These are phyloP conservation scores for Eucalyptus camaldulensis DNA, from an alignment of 345 rosid species.

Conservation along the genomic window DNA sequence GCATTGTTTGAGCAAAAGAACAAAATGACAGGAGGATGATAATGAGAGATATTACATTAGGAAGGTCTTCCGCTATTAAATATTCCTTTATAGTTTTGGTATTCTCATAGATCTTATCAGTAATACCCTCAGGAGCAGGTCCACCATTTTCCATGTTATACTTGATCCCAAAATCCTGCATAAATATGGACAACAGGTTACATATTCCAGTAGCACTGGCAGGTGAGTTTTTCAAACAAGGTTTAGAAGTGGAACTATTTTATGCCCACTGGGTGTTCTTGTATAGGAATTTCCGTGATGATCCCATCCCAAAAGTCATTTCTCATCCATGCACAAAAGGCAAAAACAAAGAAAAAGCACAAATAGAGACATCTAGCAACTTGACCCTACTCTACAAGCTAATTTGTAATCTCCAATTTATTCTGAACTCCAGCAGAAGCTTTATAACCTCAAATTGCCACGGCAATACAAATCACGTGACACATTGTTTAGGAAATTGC, in stretches of 20 bases:
- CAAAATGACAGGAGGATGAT: neutral
- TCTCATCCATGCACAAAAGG: neutral
- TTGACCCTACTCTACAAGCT: neutral
- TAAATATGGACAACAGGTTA: neutral
- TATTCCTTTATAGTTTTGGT: slow-evolving; percentile 87
- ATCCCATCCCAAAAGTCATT: neutral
- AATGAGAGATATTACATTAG: slow-evolving; percentile 28
- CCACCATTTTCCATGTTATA: slow-evolving; percentile 99
- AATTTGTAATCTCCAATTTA: neutral
- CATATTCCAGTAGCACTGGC: neutral
- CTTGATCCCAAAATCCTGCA: slow-evolving; percentile 97
- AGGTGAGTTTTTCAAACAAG: neutral
- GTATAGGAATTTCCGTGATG: neutral
- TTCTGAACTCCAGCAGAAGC: neutral
- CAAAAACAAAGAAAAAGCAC: neutral
- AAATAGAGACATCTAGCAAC: neutral
- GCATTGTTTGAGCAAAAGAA: neutral
- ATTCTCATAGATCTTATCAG: slow-evolving; percentile 90
- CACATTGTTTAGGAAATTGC: neutral
- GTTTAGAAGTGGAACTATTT: neutral
- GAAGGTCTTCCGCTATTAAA: slow-evolving; percentile 60
- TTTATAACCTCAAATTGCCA: neutral
- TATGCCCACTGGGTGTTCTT: neutral
- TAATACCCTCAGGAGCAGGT: slow-evolving; percentile 95
- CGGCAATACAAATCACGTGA: neutral